Evolutionary conservation across 1,284 basidiomycete genomes (phyloP).

Genomic region (Ceratobasidium sp.): DNA sequence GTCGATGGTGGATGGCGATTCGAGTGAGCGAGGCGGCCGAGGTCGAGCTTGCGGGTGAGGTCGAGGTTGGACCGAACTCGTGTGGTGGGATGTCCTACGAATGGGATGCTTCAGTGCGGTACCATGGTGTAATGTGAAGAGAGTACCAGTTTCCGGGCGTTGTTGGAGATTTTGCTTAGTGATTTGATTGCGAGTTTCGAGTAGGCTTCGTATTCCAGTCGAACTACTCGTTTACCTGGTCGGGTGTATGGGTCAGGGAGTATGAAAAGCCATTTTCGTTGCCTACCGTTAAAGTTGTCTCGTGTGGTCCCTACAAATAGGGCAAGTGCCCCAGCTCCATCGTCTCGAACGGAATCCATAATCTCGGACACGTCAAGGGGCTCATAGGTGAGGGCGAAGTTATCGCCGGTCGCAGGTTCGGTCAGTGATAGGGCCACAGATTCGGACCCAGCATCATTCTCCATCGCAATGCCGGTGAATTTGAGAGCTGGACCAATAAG

Average conservation of each 20-base stretch:
- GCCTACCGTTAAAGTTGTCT: slow-evolving; percentile 68
- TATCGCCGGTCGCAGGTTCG: slow-evolving; percentile 56
- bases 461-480: not conserved
- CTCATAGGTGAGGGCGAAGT: slow-evolving; percentile 72
- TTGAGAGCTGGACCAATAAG: too few species aligned
- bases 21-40: slow-evolving; percentile 54
- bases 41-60: slow-evolving; percentile 30
- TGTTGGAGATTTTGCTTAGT: slow-evolving; percentile 69
- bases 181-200: slow-evolving; percentile 86
- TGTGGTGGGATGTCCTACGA: slow-evolving; percentile 27
- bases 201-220: slow-evolving; percentile 84
- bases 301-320: slow-evolving; percentile 81
- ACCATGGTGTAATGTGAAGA: slow-evolving; percentile 56
- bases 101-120: slow-evolving; percentile 14
- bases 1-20: slow-evolving; percentile 76
- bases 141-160: slow-evolving; percentile 61
- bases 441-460: not conserved
- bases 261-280: slow-evolving; percentile 52
- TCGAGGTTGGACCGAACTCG: slow-evolving; percentile 48
- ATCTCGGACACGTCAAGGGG: slow-evolving; percentile 63
- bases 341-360: slow-evolving; percentile 65
- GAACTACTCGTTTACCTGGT: slow-evolving; percentile 77
- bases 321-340: slow-evolving; percentile 68
- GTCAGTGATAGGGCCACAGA: slow-evolving; percentile 12
- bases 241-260: not conserved